Percentiles rank a stretch among this genome's conserved stretches.
phyloP scores from a whole-genome alignment of 768 basidiomycete genomes.

The Psilocybe subaeruginosa region DNA sequence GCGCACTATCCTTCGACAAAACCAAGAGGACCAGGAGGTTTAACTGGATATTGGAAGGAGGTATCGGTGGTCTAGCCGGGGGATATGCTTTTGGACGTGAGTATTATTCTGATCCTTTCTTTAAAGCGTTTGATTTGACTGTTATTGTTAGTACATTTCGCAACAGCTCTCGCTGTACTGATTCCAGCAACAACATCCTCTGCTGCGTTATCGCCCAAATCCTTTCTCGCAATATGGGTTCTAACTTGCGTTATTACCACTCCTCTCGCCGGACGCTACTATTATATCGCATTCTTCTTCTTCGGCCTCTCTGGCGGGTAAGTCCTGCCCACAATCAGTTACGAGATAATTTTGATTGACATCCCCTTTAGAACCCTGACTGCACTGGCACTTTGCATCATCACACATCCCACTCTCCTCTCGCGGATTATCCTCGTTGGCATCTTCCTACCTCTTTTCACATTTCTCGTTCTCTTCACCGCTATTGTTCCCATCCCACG shows the following conservation, averaged over 20 bases:
- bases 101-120: slow-evolving; percentile 22
- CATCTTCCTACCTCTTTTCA: slow-evolving; percentile 34
- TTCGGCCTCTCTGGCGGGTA: slow-evolving; percentile 60
- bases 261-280: slow-evolving; percentile 57
- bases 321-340: slow-evolving; percentile 17
- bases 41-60: slow-evolving; percentile 55
- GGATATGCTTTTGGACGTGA: slow-evolving; percentile 66
- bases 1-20: slow-evolving; percentile 32
- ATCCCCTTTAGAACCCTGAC: slow-evolving; percentile 38
- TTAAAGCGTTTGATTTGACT: slow-evolving; percentile 6
- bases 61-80: slow-evolving; percentile 59
- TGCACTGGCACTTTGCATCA: slow-evolving; percentile 54
- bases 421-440: slow-evolving; percentile 47
- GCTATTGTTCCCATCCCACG: slow-evolving; percentile 43
- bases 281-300: slow-evolving; percentile 50
- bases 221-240: slow-evolving; percentile 66
- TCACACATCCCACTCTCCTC: slow-evolving; percentile 55
- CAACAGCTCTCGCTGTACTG: slow-evolving; percentile 62
- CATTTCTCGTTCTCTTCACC: slow-evolving; percentile 38
- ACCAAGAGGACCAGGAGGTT: slow-evolving; percentile 33
- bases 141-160: slow-evolving; percentile 44
- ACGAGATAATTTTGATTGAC: not conserved
- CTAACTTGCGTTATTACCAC: slow-evolving; percentile 51
- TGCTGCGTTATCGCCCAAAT: slow-evolving; percentile 42
- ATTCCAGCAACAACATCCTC: slow-evolving; percentile 54